Base-by-base conservation (phyloP, 345 rosid genomes). In the Euclidium syriacum region DNA sequence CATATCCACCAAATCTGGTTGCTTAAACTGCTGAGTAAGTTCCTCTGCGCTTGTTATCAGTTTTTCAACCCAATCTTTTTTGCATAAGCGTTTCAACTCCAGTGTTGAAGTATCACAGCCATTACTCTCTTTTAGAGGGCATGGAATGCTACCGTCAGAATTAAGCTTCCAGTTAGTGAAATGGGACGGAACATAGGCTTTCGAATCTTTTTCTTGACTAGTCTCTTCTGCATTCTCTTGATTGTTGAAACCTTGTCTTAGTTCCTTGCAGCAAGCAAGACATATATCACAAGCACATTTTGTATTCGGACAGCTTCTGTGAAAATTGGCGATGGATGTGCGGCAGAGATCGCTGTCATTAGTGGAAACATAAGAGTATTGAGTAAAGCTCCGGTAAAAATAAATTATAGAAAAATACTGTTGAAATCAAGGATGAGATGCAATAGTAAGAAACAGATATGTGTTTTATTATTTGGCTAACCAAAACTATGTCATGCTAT, bases 31-130 rank as follows among this genome's bases (percentile, higher is more conserved):
- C 27, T 4, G 41, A 43, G 76, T 76, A 62, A 77, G 64, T 26
- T 77, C 78, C 75, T 88, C 86, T 12, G 80, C 80, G 49, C 51
- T 68, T 54, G 61, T 64, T 64, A 80, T 74, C 61, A 85, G 38
- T n/a, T 78, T 62, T 24, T 65, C 44, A 34, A 82, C 71, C 68
- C 73, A 80, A 64, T 79, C 48, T 58, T 43, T 64, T 33, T 73
- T 62, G 71, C 77, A 74, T 53, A 85, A 65, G 58, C 83, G 76
- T 68, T 65, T 80, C 66, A 88, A 62, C 44, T 62, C 74, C 38
- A 88, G 84, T 54, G 52, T 59, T 56, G 73, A 77, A 19, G 57
- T 41, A 30, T 86, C 90, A 42, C 92, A 85, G 56, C 95, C 95
- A 36, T 86, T 87, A 57, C 27, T 32, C n/a, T 36, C 77, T 67